These are phyloP conservation scores for Beauveria scarabaeidicola DNA, from an alignment of 2,329 filamentous ascomycete genomes.

Conservation along the genomic window DNA sequence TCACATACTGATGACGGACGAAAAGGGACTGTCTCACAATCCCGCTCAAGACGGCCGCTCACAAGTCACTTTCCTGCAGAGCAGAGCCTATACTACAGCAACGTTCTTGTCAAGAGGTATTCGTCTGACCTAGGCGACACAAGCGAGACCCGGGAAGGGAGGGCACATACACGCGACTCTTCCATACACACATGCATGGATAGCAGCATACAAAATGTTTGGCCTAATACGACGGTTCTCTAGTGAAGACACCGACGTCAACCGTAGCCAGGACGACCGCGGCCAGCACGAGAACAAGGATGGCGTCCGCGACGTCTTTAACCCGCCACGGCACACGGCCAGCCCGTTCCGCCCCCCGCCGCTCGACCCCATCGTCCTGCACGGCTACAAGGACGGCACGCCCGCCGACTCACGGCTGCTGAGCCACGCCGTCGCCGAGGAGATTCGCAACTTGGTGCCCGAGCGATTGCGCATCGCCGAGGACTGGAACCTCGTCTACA, in stretches of 20 bases:
- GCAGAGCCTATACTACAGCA: neutral
- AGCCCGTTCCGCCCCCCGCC: slow-evolving; percentile 85
- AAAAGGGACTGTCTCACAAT: neutral
- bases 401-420: slow-evolving; percentile 56
- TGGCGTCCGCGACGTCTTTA: slow-evolving; percentile 50
- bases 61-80: neutral
- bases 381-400: slow-evolving; percentile 56
- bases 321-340: slow-evolving; percentile 43
- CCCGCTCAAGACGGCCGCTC: neutral
- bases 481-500: slow-evolving; percentile 80
- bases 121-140: neutral
- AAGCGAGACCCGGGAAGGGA: neutral
- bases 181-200: neutral
- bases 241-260: slow-evolving; percentile 32
- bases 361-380: slow-evolving; percentile 68
- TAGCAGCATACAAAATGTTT: slow-evolving; percentile 32
- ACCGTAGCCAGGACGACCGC: slow-evolving; percentile 20
- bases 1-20: neutral
- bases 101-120: neutral
- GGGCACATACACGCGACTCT: slow-evolving; percentile 2
- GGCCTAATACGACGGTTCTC: slow-evolving; percentile 62
- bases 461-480: slow-evolving; percentile 80
- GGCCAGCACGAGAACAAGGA: slow-evolving; percentile 24
- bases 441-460: slow-evolving; percentile 83
- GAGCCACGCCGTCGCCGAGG: slow-evolving; percentile 69